These are phyloP conservation scores for Micromonas pusilla DNA, from an alignment of 139 green algal genomes.

Conservation along the genomic window DNA sequence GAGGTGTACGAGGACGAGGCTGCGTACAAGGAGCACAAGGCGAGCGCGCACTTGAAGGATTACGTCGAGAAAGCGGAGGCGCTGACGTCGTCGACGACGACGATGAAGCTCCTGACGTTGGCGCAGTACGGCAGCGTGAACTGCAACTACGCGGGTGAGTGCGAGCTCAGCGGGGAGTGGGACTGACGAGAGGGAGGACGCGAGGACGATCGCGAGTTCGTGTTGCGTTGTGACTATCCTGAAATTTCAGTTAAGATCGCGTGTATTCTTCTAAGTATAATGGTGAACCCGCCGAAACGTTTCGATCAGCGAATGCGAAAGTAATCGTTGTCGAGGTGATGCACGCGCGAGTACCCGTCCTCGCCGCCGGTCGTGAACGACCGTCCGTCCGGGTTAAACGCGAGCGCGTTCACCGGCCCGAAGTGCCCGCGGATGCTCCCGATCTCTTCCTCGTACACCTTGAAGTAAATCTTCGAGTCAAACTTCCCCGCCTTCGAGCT, in stretches of 20 bases:
- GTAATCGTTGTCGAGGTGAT: constrained; percentile 81
- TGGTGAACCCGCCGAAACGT: no score
- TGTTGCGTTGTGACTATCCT: background rate
- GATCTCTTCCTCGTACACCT: constrained; percentile 94
- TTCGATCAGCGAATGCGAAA: constrained; percentile 29
- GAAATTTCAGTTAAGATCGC: no score
- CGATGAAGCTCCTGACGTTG: background rate
- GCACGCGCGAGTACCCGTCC: constrained; percentile 95
- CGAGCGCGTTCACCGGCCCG: constrained; percentile 90
- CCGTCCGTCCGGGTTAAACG: constrained; percentile 82
- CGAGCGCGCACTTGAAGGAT: background rate
- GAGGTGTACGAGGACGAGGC: background rate
- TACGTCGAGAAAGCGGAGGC: background rate
- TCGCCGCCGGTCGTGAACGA: constrained; percentile 72
- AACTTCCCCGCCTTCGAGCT: constrained; percentile 81
- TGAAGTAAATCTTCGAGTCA: constrained; percentile 94
- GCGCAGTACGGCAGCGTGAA: background rate
- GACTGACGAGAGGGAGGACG: background rate
- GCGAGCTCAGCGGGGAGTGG: background rate
- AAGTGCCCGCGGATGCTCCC: constrained; percentile 94
- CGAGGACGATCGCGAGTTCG: no score
- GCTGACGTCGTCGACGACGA: background rate
- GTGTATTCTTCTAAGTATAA: no score
- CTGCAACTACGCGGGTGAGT: background rate
- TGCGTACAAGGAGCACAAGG: background rate